Base-by-base conservation (phyloP, 139 green algal genomes). In the Picochlorum costavermella region DNA sequence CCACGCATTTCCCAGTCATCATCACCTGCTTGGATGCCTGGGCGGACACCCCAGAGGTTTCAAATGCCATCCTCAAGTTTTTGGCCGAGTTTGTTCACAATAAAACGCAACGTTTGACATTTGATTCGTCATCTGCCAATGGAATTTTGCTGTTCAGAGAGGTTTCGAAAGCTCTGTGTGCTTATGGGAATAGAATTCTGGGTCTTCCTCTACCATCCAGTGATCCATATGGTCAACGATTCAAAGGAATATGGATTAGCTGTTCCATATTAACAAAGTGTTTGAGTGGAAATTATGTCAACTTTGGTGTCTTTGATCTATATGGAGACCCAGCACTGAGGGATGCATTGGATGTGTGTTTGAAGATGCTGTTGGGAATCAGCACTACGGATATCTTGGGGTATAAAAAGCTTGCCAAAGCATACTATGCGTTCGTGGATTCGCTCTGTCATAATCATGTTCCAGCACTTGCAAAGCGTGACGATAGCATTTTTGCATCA, bases 241-340 rank as follows among this genome's bases (percentile, higher is more conserved):
- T 96, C 83, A 98, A 98, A 84, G 93, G 93, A 56, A 92, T 92
- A 50, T 97, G 87, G 88, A 69, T 96, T 0, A 91, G 83, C 70
- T 70, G 97, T 36, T 79, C 77, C 17, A 85, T 95, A 63, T 79
- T 95, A 40, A 75, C 81, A 11, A 78, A 86, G 23, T 88, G 88
- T 0, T 85, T 98, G 69, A 84, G 69, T 56, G 93, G 93, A 70
- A 92, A 90, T 63, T 98, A 98, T 77, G 92, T 96, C 63, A 98
- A 98, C 75, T 98, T 98, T 83, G 93, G 92, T 0, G 92, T 98
- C 11, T 98, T 98, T 84, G 91, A 96, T 30, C 85, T 98, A 3
- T 98, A 98, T 71, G 88, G 89, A 2, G 93, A 98, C 74, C 75
- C 81, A 1, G 90, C 92, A 5, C 82, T 97, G 17, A 87, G 83